A percentile compares a stretch with the other conserved stretches of the same genome.
These are phyloP conservation scores for Mycosphaerella arachidis DNA, from an alignment of 2,329 filamentous ascomycete species.

Conservation along the genomic window DNA sequence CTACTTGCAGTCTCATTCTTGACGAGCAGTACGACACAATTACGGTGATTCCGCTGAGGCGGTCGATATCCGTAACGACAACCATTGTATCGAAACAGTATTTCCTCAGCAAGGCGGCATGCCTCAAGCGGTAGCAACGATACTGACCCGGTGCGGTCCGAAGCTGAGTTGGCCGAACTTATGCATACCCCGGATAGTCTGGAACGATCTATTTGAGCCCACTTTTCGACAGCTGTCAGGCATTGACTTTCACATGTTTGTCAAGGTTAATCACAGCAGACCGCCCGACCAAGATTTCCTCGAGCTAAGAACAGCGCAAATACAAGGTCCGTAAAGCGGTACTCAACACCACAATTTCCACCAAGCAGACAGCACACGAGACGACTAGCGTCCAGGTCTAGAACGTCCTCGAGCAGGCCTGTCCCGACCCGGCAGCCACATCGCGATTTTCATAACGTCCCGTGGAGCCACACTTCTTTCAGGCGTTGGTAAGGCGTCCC, in stretches of 20 bases:
- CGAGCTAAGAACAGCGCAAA: not conserved
- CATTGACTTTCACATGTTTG: not conserved
- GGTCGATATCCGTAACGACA: too few relatives aligned
- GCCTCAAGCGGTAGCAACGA: not conserved
- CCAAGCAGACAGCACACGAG: not conserved
- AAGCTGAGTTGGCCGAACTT: conserved; percentile 1
- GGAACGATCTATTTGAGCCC: not conserved
- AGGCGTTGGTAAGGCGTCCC: not conserved
- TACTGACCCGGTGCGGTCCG: not conserved
- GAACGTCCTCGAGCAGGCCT: not conserved
- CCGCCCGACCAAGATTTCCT: not conserved
- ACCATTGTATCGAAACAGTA: too few relatives aligned
- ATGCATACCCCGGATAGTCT: not conserved
- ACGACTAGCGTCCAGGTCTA: not conserved
- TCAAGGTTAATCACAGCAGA: not conserved
- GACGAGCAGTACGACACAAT: too few relatives aligned
- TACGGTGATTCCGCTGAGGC: too few relatives aligned
- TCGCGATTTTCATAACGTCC: not conserved
- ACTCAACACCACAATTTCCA: not conserved
- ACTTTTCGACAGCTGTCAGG: not conserved
- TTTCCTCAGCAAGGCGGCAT: not conserved
- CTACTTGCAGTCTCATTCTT: too few relatives aligned
- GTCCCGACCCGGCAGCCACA: not conserved
- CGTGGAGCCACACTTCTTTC: not conserved
- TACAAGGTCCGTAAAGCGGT: not conserved